Base-by-base conservation (phyloP, 768 basidiomycete genomes). In the Filobasidium wieringae region DNA sequence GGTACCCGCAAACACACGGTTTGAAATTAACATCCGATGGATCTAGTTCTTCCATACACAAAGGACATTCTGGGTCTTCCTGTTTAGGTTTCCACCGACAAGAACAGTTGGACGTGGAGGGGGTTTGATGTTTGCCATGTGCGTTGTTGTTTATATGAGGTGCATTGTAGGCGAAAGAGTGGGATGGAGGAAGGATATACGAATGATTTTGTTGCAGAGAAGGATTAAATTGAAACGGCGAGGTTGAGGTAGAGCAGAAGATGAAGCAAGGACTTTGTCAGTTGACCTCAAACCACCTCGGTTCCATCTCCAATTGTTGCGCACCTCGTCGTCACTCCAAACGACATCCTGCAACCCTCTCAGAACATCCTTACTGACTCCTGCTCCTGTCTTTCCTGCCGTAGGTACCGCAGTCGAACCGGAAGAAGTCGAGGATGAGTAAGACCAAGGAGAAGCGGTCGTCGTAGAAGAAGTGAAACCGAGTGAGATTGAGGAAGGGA, bases 11-110 rank as follows among this genome's bases (percentile, higher is more conserved):
- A 52, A 91, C 83, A 76, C 95, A 99, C 27, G 95, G 95, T 78
- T 91, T 93, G 78, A 99, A 99, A 78, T 93, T 93, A 74, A 96
- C 82, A 81, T 99, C 95, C 51, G 90, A 90, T 65, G 96, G 83
- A 77, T 97, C 95, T 86, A 99, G 90, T 78, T 95, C 91, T 71
- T 97, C 93, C 41, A 96, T 83, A 77, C 95, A 99, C 59, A 99
- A 82, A 43, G 95, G 89, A 77, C 95, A 99, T 69, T 97, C 95
- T 62, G 87, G 87, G 70, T 96, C 91, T 73, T 97, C 93, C 93
- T 96, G 66, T 1, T 63, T 8, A 8, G 17, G 8, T 31, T 51
- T 22, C 39, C 26, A 56, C 4, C 32, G 50, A 19, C 19, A 12
- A 19, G 27, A 15, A 55, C 26, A 22, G n/a, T n/a, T n/a, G n/a